Conservation (phyloP, 306 rosid genomes). For the Quercus suber region DNA sequence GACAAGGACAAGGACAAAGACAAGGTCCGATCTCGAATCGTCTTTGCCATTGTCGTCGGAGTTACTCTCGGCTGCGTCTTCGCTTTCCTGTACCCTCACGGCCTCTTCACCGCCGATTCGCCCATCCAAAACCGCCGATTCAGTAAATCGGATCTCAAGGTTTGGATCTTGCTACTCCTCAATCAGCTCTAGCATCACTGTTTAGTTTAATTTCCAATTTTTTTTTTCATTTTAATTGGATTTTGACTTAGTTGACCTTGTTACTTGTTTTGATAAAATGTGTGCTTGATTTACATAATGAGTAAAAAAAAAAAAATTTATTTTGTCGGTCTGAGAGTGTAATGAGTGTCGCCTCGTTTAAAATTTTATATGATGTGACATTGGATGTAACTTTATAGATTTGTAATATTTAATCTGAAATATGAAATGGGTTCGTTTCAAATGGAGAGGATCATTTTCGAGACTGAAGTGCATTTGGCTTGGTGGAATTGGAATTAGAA, state of each 20-base stretch:
- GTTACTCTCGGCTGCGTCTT: constrained; percentile 56
- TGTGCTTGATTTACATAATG: not conserved
- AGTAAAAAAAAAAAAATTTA: not conserved
- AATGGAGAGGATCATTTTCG: no score
- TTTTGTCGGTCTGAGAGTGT: not conserved
- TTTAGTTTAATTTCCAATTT: not conserved
- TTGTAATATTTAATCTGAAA: no score
- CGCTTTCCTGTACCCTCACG: constrained; percentile 55
- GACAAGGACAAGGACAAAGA: constrained; percentile 50
- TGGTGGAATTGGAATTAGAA: not conserved
- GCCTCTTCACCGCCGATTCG: constrained; percentile 41
- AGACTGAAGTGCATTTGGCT: not conserved
- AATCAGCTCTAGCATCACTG: not conserved
- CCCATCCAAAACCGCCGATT: constrained; percentile 32
- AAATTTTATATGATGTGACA: no score
- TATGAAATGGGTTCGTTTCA: no score
- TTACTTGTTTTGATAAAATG: not conserved
- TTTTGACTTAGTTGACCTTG: not conserved
- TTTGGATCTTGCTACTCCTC: constrained; percentile 14
- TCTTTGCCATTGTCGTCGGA: constrained; percentile 47
- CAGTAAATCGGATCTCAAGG: constrained; percentile 48
- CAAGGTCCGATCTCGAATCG: constrained; percentile 47
- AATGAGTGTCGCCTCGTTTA: not conserved
- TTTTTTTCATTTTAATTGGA: not conserved
- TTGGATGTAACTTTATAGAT: no score